A percentile compares a stretch with the other conserved stretches of the same genome.
Conservation (phyloP, 306 rosid genomes). For the Vigna radiata region DNA sequence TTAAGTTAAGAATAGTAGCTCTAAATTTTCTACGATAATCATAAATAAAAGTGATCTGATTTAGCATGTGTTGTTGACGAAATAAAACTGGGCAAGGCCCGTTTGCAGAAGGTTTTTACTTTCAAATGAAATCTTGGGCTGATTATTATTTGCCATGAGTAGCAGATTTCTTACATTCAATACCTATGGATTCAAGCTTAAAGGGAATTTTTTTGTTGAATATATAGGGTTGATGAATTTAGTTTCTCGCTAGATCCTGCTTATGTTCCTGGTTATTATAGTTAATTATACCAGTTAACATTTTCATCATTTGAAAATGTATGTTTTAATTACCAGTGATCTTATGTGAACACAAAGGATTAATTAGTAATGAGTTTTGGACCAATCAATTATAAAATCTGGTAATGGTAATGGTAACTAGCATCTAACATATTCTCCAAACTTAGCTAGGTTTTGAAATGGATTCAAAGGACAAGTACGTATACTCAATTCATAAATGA, state of each 20-base stretch:
- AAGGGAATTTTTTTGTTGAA: background rate
- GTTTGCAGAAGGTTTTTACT: conserved; percentile 3
- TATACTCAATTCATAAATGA: background rate
- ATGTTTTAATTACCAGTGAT: background rate
- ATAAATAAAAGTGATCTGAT: conserved; percentile 24
- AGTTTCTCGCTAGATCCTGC: conserved; percentile 15
- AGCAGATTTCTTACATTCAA: background rate
- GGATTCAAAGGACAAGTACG: background rate
- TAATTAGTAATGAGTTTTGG: background rate
- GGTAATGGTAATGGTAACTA: background rate
- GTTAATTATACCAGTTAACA: background rate
- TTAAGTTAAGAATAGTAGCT: background rate
- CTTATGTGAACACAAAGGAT: background rate
- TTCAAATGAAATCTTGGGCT: background rate
- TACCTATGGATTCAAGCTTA: background rate
- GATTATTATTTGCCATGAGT: background rate
- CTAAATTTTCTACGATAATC: background rate
- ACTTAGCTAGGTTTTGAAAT: conserved; percentile 1
- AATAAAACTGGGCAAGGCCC: background rate
- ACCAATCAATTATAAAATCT: background rate
- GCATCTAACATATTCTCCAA: background rate
- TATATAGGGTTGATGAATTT: background rate
- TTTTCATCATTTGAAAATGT: background rate
- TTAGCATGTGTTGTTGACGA: background rate
- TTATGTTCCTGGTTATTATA: background rate